These are phyloP conservation scores for Lojkania enalia DNA, from an alignment of 2,329 filamentous ascomycete species.

Conservation along the genomic window DNA sequence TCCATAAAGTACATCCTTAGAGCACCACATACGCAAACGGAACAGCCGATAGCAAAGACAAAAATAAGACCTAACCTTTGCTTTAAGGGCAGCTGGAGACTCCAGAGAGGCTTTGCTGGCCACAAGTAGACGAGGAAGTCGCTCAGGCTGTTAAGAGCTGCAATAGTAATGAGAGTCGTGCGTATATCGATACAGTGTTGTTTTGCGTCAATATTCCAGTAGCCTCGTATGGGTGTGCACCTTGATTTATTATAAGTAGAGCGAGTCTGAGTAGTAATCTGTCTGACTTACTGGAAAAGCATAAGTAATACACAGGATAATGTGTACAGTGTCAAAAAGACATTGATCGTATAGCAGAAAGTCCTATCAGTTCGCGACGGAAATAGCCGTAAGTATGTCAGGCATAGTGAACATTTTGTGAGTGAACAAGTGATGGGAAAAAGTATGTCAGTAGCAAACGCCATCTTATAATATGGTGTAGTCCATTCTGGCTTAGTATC, in stretches of 20 bases:
- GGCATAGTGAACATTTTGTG: slow-evolving; percentile 34
- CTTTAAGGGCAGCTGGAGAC: slow-evolving; percentile 29
- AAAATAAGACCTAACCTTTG: slow-evolving; percentile 32
- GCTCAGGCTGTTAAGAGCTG: slow-evolving; percentile 35
- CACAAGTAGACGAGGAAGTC: slow-evolving; percentile 37
- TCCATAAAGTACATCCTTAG: slow-evolving; percentile 33
- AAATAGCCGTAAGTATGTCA: slow-evolving; percentile 36
- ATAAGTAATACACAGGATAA: slow-evolving; percentile 24
- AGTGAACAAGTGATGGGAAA: slow-evolving; percentile 27
- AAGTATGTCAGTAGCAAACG: slow-evolving; percentile 25
- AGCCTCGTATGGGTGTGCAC: slow-evolving; percentile 26
- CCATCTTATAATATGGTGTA: slow-evolving; percentile 26
- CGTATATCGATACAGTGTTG: slow-evolving; percentile 33
- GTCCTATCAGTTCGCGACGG: slow-evolving; percentile 25
- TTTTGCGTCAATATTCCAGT: slow-evolving; percentile 22
- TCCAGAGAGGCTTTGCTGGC: slow-evolving; percentile 33
- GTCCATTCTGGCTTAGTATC: slow-evolving; percentile 31
- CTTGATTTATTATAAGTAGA: slow-evolving; percentile 3
- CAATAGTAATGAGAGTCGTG: slow-evolving; percentile 26
- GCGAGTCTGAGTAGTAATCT: background rate
- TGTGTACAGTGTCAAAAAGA: slow-evolving; percentile 26
- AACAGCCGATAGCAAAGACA: slow-evolving; percentile 30
- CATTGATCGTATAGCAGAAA: slow-evolving; percentile 23
- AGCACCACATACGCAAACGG: slow-evolving; percentile 33
- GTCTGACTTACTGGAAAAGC: slow-evolving; percentile 26